Evolutionary conservation across 805 yeast genomes (phyloP).

Genomic region (Starmerella bombi): DNA sequence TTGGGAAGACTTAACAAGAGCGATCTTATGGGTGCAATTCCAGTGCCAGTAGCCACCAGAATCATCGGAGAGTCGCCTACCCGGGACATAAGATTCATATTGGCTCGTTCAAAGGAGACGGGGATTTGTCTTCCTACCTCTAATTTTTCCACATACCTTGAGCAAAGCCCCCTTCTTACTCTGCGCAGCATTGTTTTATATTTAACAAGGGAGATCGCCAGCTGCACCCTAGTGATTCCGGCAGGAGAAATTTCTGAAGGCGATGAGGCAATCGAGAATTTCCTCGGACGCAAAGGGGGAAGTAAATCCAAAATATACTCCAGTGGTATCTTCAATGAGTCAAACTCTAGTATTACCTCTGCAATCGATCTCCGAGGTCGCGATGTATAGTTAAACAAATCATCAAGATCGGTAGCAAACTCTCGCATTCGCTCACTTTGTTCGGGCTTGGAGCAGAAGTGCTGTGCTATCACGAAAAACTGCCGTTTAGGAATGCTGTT

Average conservation of each 20-base stretch:
- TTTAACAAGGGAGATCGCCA: constrained; percentile 74
- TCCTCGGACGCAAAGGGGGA: constrained; percentile 67
- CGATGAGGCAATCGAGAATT: constrained; percentile 69
- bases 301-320: constrained; percentile 63
- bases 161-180: constrained; percentile 67
- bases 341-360: constrained; percentile 75
- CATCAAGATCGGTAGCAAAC: constrained; percentile 64
- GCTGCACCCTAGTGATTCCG: too few species aligned
- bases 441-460: constrained; percentile 55
- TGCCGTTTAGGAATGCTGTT: constrained; percentile 71
- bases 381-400: constrained; percentile 79
- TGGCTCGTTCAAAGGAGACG: constrained; percentile 6
- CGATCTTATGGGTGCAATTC: constrained; percentile 83
- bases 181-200: constrained; percentile 71
- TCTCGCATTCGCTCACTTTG: constrained; percentile 68
- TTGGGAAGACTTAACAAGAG: constrained; percentile 32
- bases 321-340: constrained; percentile 59
- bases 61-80: constrained; percentile 30
- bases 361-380: constrained; percentile 79
- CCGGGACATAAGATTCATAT: constrained; percentile 28
- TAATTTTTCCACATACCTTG: constrained; percentile 54
- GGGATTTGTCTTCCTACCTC: constrained; percentile 37
- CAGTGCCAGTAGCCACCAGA: constrained; percentile 88
- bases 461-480: constrained; percentile 62
- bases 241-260: constrained; percentile 4